A percentile compares a stretch with the other conserved stretches of the same genome.
These are phyloP conservation scores for Eutrema salsugineum DNA, from an alignment of 441 rosid species.

Conservation along the genomic window DNA sequence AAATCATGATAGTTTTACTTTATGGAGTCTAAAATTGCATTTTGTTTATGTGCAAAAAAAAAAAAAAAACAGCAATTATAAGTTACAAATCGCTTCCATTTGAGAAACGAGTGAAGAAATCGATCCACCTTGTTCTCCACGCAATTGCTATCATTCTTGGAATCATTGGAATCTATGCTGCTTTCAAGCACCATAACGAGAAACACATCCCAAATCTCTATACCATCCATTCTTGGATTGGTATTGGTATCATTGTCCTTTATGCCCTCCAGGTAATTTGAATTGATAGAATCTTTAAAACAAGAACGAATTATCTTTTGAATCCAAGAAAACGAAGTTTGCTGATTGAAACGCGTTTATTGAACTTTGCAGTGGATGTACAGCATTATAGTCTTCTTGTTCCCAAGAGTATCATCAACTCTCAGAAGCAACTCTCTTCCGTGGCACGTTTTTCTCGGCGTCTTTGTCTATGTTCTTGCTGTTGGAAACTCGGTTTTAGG, in stretches of 20 bases:
- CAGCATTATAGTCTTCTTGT: slow-evolving; percentile 66
- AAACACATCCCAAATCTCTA: slow-evolving; percentile 68
- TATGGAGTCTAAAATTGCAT: neutral
- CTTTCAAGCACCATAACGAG: slow-evolving; percentile 77
- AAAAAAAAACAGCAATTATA: slow-evolving; percentile 52
- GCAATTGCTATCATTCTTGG: slow-evolving; percentile 64
- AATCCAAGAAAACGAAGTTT: neutral
- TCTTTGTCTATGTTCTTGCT: slow-evolving; percentile 50
- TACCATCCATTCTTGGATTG: slow-evolving; percentile 89
- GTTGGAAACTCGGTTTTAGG: slow-evolving; percentile 61
- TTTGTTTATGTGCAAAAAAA: neutral
- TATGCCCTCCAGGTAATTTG: slow-evolving; percentile 61
- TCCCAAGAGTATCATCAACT: slow-evolving; percentile 45
- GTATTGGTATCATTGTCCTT: slow-evolving; percentile 57
- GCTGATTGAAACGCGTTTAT: neutral
- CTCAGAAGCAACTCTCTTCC: slow-evolving; percentile 56
- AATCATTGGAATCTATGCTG: slow-evolving; percentile 51
- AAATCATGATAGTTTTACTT: neutral
- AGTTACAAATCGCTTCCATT: slow-evolving; percentile 58
- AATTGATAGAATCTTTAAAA: neutral
- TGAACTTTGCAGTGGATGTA: slow-evolving; percentile 58
- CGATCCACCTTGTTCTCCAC: slow-evolving; percentile 66
- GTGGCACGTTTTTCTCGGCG: slow-evolving; percentile 68
- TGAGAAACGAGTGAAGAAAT: slow-evolving; percentile 54
- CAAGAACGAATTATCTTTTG: slow-evolving; percentile 5